These are phyloP conservation scores for Solanum habrochaites DNA, from an alignment of 257 asterid genomes.

Conservation along the genomic window DNA sequence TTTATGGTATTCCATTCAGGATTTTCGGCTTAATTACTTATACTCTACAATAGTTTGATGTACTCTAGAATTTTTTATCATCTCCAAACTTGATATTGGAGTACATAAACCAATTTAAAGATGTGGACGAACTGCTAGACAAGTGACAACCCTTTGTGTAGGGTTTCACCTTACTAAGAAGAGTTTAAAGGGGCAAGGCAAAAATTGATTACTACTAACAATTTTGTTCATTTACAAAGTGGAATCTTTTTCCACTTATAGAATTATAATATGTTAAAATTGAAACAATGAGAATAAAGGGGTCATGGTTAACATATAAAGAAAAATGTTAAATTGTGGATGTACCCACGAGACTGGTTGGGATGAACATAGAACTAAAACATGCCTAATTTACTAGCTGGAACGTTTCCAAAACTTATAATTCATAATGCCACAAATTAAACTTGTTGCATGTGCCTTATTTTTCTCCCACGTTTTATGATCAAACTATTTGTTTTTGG, in stretches of 20 bases:
- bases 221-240: background rate
- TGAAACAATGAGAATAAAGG: background rate
- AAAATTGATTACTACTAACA: background rate
- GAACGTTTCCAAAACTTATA: background rate
- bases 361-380: constrained; percentile 6
- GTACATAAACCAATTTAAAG: background rate
- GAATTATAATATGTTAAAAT: background rate
- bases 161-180: background rate
- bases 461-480: background rate
- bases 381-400: background rate
- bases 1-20: no score
- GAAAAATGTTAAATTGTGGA: background rate
- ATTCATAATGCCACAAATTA: background rate
- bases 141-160: background rate
- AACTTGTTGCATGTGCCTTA: background rate
- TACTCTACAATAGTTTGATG: no score
- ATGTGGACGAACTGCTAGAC: background rate
- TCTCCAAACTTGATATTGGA: background rate
- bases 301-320: background rate
- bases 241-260: background rate
- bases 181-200: background rate
- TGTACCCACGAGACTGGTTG: constrained; percentile 9
- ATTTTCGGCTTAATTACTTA: no score
- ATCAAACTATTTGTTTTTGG: background rate
- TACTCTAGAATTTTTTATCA: no score